These are phyloP conservation scores for Colletotrichum chrysophilum DNA, from an alignment of 2,329 filamentous ascomycete species.

Conservation along the genomic window DNA sequence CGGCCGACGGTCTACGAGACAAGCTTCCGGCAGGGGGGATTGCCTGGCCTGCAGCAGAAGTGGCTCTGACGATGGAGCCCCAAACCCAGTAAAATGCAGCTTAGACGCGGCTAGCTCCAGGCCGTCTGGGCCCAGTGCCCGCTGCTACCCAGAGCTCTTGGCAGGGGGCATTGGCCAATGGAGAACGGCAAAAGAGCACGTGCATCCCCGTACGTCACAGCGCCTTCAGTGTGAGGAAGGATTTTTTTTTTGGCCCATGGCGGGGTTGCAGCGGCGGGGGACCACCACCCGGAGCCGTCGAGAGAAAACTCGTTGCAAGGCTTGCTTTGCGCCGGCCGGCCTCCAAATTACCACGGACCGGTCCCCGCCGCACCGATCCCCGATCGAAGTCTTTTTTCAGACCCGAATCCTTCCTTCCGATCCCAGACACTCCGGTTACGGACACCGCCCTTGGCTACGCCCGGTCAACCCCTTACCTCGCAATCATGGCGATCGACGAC, in stretches of 20 bases:
- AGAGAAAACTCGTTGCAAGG: not conserved
- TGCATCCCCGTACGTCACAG: constrained; percentile 15
- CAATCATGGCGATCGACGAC: constrained; percentile 47
- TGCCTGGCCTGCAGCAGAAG: not conserved
- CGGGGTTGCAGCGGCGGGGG: constrained; percentile 10
- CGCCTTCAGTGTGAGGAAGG: not conserved
- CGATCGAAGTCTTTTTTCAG: not conserved
- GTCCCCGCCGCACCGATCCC: not conserved
- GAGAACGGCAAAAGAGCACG: constrained; percentile 4
- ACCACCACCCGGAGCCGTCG: not conserved
- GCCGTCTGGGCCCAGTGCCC: not conserved
- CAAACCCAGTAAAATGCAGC: constrained; percentile 1
- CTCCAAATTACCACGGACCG: constrained; percentile 6
- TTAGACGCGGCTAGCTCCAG: constrained; percentile 2
- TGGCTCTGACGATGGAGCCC: not conserved
- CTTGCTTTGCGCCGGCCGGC: constrained; percentile 2
- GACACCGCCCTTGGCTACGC: not conserved
- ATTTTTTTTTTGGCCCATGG: not conserved
- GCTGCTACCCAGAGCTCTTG: constrained; percentile 1
- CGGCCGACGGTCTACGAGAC: constrained; percentile 19
- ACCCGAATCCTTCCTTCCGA: not conserved
- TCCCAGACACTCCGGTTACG: not conserved
- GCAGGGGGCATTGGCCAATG: constrained; percentile 20
- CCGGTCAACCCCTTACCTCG: not conserved
- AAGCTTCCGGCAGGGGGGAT: constrained; percentile 13